Base-by-base conservation (phyloP, 1,284 basidiomycete genomes). In the Papiliotrema flavescens region DNA sequence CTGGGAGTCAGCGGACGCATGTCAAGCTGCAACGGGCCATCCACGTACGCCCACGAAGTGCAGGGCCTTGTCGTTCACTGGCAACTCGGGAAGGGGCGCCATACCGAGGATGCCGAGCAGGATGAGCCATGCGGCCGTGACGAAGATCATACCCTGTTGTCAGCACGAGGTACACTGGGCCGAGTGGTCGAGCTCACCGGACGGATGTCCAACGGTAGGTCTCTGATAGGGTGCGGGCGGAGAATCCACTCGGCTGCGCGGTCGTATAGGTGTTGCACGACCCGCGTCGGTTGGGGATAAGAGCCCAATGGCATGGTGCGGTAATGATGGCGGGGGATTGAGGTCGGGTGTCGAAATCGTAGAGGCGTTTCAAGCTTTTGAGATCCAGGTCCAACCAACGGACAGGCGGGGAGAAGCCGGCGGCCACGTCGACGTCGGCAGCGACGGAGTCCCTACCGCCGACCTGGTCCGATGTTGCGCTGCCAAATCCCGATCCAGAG, bases 1-100 rank as follows among this genome's bases (percentile, higher is more conserved):
- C 74, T 75, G n/a, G 2, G 14, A 22, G 44, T 51, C 23, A 48
- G 49, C 47, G 17, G 43, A 36, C 35, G 35, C 9, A 15, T n/a
- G 22, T 28, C 46, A 17, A 11, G 43, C 13, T 20, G n/a, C 37
- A 14, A 5, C 34, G 15, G 15, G 23, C 46, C 8, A 41, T 14
- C n/a, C 9, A 61, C 71, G 57, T 47, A 75, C 69, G 26, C 75
- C 75, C 50, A 74, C 70, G 63, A 77, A 77, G 55, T 76, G 75
- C 47, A 76, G 57, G 20, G 73, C 69, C 54, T 76, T 77, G 58
- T 77, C 75, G 54, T 77, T 75, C 42, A 76, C 54, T 3, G 75
- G 71, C 22, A 77, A 45, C 11, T 58, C 57, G 1, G 72, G 71
- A 15, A 76, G 45, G 0, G 73, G 75, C 1, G 72, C 73, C 57